Percentiles rank a stretch among this genome's conserved stretches.
These are phyloP conservation scores for Fusarium gaditjirri DNA, from an alignment of 2,329 filamentous ascomycete genomes.

Conservation along the genomic window DNA sequence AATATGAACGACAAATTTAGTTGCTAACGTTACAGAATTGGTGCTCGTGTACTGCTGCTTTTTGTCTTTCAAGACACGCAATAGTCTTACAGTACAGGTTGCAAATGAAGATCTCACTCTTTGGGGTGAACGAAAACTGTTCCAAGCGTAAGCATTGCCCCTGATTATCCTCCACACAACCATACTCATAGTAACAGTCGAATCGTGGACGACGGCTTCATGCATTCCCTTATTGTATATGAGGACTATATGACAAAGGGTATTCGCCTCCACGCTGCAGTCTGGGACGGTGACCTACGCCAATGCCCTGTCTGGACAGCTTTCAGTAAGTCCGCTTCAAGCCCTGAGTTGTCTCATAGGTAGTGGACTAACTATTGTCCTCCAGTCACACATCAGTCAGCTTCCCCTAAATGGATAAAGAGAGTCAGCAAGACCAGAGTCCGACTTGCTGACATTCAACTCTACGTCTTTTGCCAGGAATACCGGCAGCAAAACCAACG, in stretches of 20 bases:
- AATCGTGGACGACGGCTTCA: constrained; percentile 65
- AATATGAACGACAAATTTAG: no score
- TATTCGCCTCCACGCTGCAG: constrained; percentile 65
- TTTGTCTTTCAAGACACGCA: constrained; percentile 64
- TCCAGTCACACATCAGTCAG: constrained; percentile 63
- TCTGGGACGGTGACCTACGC: constrained; percentile 64
- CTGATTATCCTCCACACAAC: neutral
- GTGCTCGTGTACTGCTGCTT: constrained; percentile 70
- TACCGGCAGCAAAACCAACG: constrained; percentile 66
- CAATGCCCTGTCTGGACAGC: constrained; percentile 72
- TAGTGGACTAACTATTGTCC: neutral
- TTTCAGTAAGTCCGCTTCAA: constrained; percentile 59
- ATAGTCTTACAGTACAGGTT: constrained; percentile 56
- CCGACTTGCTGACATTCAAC: constrained; percentile 64
- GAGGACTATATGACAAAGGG: constrained; percentile 60
- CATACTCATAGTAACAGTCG: constrained; percentile 53
- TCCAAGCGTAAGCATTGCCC: constrained; percentile 62
- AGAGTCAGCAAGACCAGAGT: constrained; percentile 59
- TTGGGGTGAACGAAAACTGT: constrained; percentile 61
- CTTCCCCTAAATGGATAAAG: constrained; percentile 62
- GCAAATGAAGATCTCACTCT: constrained; percentile 59
- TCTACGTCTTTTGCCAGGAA: constrained; percentile 68
- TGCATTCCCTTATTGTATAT: constrained; percentile 65
- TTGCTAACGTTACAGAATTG: constrained; percentile 58
- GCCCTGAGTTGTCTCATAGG: neutral